phyloP scores from a whole-genome alignment of 2,329 filamentous ascomycete species.

The Penicillium brevicompactum region DNA sequence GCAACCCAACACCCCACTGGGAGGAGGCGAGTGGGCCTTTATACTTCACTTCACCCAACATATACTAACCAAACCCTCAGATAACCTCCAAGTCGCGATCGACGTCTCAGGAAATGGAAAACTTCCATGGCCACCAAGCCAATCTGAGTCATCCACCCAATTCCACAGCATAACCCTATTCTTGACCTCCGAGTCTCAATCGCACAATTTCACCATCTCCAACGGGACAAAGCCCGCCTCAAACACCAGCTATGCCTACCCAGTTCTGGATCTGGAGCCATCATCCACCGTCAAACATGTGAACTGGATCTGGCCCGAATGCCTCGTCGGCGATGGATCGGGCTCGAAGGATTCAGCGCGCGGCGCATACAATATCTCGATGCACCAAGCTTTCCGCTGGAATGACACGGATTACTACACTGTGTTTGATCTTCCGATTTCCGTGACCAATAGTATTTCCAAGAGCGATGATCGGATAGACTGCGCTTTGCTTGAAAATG shows the following conservation, averaged over 20 bases:
- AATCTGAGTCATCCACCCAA: slow-evolving; percentile 13
- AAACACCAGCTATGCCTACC: slow-evolving; percentile 55
- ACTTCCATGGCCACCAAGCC: slow-evolving; percentile 17
- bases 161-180: slow-evolving; percentile 22
- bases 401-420: slow-evolving; percentile 68
- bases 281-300: slow-evolving; percentile 73
- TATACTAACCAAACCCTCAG: slow-evolving; percentile 8
- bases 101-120: slow-evolving; percentile 25
- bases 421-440: slow-evolving; percentile 70
- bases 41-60: background rate
- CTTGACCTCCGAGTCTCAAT: slow-evolving; percentile 19
- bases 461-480: slow-evolving; percentile 26
- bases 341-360: slow-evolving; percentile 51
- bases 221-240: slow-evolving; percentile 60
- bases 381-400: slow-evolving; percentile 69
- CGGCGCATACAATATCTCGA: slow-evolving; percentile 70
- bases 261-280: slow-evolving; percentile 65
- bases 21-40: slow-evolving; percentile 58
- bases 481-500: slow-evolving; percentile 28
- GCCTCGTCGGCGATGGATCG: slow-evolving; percentile 63
- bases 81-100: slow-evolving; percentile 23
- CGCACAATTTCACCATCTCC: slow-evolving; percentile 65
- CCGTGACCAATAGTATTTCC: slow-evolving; percentile 65
- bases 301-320: slow-evolving; percentile 72
- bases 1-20: slow-evolving; percentile 65